Conservation (phyloP, 2,329 filamentous ascomycete genomes). For the Aspergillus pseudoterreus region DNA sequence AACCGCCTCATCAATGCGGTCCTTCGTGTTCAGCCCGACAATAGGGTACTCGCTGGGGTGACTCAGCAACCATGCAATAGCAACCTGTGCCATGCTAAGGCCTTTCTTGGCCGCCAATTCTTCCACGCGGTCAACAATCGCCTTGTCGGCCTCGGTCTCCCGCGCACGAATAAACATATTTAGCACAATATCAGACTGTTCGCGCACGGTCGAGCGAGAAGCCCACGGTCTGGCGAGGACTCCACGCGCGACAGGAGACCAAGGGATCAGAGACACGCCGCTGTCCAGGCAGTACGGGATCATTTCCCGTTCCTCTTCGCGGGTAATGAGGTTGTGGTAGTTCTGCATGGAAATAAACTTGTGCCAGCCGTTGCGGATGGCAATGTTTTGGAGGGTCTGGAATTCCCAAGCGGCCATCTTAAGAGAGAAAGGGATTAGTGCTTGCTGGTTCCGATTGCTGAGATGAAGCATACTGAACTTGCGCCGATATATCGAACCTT, state of each 20-base stretch:
- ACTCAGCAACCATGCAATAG: slow-evolving; percentile 60
- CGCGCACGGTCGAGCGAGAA: slow-evolving; percentile 39
- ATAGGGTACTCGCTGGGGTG: slow-evolving; percentile 56
- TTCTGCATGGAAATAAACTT: slow-evolving; percentile 51
- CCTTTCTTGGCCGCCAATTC: slow-evolving; percentile 56
- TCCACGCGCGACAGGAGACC: slow-evolving; percentile 42
- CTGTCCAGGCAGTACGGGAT: slow-evolving; percentile 39
- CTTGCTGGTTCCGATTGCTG: background rate
- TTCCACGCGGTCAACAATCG: slow-evolving; percentile 54
- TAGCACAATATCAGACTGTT: slow-evolving; percentile 42
- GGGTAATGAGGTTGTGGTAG: slow-evolving; percentile 46
- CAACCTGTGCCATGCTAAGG: slow-evolving; percentile 61
- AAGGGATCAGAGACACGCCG: slow-evolving; percentile 37
- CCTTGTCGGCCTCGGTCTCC: slow-evolving; percentile 47
- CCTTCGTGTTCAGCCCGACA: slow-evolving; percentile 56
- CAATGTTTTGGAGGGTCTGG: slow-evolving; percentile 48
- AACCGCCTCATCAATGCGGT: slow-evolving; percentile 60
- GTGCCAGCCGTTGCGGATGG: slow-evolving; percentile 47
- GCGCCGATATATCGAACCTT: slow-evolving; percentile 43
- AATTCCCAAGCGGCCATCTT: slow-evolving; percentile 53
- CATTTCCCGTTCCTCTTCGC: slow-evolving; percentile 50
- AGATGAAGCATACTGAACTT: slow-evolving; percentile 26
- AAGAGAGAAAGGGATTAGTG: background rate
- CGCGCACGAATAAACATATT: slow-evolving; percentile 38
- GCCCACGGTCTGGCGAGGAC: slow-evolving; percentile 46